Conservation (phyloP, 2,329 filamentous ascomycete genomes). For the Grosmannia penicillata region DNA sequence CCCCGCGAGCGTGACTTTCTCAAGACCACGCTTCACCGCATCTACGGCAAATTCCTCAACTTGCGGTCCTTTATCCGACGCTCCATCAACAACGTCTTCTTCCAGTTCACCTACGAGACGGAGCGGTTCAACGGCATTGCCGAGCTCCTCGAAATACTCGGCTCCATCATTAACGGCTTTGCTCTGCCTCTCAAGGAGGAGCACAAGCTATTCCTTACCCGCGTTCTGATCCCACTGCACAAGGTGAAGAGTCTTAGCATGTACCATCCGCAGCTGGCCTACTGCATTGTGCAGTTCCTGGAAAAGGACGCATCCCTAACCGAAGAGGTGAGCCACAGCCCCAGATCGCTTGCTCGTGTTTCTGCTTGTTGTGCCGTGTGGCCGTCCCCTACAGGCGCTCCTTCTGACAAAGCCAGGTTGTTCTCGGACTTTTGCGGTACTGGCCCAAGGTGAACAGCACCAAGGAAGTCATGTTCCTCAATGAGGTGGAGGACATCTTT, state of each 20-base stretch:
- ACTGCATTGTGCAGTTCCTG: constrained; percentile 96
- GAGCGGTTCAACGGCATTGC: constrained; percentile 98
- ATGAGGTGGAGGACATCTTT: constrained; percentile 98
- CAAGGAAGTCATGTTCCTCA: constrained; percentile 99
- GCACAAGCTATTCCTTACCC: constrained; percentile 92
- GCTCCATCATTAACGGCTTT: constrained; percentile 98
- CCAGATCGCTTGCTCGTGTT: too few relatives aligned
- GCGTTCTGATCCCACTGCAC: constrained; percentile 84
- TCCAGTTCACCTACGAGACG: constrained; percentile 98
- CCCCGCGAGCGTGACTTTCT: constrained; percentile 92
- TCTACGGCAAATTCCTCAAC: constrained; percentile 98
- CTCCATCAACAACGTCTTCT: constrained; percentile 99
- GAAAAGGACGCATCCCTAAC: constrained; percentile 96
- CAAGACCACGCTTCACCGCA: constrained; percentile 93
- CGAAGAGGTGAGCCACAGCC: too few relatives aligned
- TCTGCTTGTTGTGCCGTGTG: constrained; percentile 4
- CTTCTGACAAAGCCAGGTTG: constrained; percentile 42
- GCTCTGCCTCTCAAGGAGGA: constrained; percentile 94
- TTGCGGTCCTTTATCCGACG: constrained; percentile 91
- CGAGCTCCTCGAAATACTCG: constrained; percentile 87
- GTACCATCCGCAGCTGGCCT: constrained; percentile 97
- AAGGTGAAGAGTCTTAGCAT: constrained; percentile 99
- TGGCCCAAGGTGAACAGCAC: constrained; percentile 99
- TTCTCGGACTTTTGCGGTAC: constrained; percentile 84
- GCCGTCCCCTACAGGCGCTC: neutral